Percentiles rank a stretch among this genome's conserved stretches.
phyloP scores from a whole-genome alignment of 2,329 filamentous ascomycete species.

The Septoria petroselini region DNA sequence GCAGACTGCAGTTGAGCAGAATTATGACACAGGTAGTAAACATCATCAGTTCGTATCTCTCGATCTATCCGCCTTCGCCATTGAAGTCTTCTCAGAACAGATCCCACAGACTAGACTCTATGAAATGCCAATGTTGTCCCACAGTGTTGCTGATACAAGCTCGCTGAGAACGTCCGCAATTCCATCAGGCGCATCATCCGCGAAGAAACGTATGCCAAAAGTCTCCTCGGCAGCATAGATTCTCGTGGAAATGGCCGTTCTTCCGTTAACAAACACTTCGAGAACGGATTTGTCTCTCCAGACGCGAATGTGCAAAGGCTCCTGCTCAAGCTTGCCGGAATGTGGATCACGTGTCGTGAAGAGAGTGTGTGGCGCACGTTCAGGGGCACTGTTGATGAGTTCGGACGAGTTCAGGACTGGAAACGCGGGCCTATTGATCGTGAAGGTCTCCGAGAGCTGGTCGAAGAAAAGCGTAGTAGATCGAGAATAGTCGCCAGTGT shows the following conservation, averaged over 20 bases:
- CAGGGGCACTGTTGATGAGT: constrained; percentile 32
- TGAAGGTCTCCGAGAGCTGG: constrained; percentile 42
- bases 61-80: neutral
- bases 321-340: constrained; percentile 10
- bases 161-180: constrained; percentile 16
- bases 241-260: constrained; percentile 43
- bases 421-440: constrained; percentile 41
- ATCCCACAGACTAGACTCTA: neutral
- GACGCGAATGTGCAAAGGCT: constrained; percentile 42
- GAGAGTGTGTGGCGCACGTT: constrained; percentile 47
- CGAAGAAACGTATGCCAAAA: constrained; percentile 29
- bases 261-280: constrained; percentile 48
- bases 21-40: too few relatives aligned
- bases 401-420: constrained; percentile 35
- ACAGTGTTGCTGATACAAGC: constrained; percentile 24
- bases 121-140: constrained; percentile 26
- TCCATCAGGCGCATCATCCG: constrained; percentile 21
- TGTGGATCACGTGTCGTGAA: constrained; percentile 37
- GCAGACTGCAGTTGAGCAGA: too few relatives aligned
- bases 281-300: constrained; percentile 46
- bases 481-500: constrained; percentile 27
- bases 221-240: constrained; percentile 31
- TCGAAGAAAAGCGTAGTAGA: constrained; percentile 44
- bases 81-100: too few relatives aligned
- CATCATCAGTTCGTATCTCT: neutral